Conservation (phyloP, 306 rosid species). For the Benincasa hispida region DNA sequence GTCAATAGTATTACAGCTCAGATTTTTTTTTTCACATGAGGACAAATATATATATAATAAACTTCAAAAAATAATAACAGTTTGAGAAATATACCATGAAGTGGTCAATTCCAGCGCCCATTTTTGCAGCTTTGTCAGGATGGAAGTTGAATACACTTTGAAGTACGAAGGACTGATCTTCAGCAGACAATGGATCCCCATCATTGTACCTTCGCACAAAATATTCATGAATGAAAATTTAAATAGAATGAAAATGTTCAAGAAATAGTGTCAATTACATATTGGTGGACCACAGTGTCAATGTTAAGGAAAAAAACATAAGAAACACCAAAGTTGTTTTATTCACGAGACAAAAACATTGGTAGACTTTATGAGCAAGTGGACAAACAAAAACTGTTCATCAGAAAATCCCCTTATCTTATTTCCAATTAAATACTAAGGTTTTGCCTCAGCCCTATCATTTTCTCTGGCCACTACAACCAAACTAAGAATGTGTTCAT, state of each 20-base stretch:
- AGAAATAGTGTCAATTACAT: background rate
- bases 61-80: background rate
- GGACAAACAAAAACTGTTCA: background rate
- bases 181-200: slow-evolving; percentile 68
- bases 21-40: background rate
- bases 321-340: background rate
- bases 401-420: background rate
- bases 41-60: background rate
- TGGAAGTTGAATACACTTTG: slow-evolving; percentile 70
- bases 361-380: too few species aligned
- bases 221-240: slow-evolving; percentile 3
- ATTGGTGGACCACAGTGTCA: background rate
- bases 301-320: background rate
- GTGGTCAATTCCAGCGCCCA: slow-evolving; percentile 75
- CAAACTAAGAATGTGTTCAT: background rate
- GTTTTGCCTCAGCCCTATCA: background rate
- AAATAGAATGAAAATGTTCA: background rate
- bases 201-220: slow-evolving; percentile 53
- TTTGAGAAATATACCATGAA: slow-evolving; percentile 47
- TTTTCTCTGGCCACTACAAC: background rate
- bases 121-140: slow-evolving; percentile 75
- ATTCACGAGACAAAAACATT: background rate
- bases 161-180: slow-evolving; percentile 47
- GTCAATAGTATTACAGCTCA: background rate
- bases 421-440: background rate